Percentiles rank a stretch among this genome's conserved stretches.
Conservation (phyloP, 2,329 filamentous ascomycete genomes). For the Paraphoma chrysanthemicola region DNA sequence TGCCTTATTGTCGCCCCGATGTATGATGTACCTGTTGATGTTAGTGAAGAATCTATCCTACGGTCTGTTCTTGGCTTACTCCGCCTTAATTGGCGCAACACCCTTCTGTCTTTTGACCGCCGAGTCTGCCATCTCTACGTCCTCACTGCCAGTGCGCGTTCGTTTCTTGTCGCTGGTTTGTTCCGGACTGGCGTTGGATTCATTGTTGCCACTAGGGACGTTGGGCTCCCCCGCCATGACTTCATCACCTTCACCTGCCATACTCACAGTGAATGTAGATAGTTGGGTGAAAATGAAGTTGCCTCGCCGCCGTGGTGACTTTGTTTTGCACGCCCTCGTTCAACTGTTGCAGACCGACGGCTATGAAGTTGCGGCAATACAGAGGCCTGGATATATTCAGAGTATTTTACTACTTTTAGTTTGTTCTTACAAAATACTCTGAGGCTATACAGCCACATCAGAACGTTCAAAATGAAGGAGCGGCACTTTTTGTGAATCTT, state of each 20-base stretch:
- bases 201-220: conserved; percentile 23
- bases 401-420: too few species aligned
- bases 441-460: too few species aligned
- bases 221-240: conserved; percentile 17
- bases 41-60: conserved; percentile 17
- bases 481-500: conserved; percentile 24
- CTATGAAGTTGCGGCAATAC: too few species aligned
- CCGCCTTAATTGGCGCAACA: conserved; percentile 74
- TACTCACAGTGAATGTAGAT: conserved; percentile 9
- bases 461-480: too few species aligned
- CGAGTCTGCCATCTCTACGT: conserved; percentile 30
- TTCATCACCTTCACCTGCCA: conserved; percentile 20
- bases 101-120: conserved; percentile 54
- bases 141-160: conserved; percentile 43
- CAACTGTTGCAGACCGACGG: too few species aligned
- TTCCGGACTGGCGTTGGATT: conserved; percentile 32
- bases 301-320: conserved; percentile 3
- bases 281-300: background rate
- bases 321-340: background rate
- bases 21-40: conserved; percentile 41
- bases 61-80: conserved; percentile 57
- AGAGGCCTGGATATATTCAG: too few species aligned
- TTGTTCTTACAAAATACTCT: too few species aligned
- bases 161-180: conserved; percentile 45
- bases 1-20: conserved; percentile 31